Conservation (phyloP, 768 basidiomycete genomes). For the Hericium erinaceus region DNA sequence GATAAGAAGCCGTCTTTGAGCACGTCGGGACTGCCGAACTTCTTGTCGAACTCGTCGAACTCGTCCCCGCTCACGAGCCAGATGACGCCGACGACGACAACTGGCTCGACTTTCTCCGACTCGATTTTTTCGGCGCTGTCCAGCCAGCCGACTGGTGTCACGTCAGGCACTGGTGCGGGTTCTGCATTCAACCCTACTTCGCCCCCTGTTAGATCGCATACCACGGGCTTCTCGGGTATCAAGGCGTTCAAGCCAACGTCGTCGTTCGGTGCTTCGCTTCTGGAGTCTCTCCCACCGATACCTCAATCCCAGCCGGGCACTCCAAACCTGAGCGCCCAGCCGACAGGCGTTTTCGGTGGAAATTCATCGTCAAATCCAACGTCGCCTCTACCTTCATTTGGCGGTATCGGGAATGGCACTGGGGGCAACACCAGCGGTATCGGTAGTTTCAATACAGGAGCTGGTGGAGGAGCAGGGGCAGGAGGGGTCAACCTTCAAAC, state of each 20-base stretch:
- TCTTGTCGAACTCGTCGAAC: not conserved
- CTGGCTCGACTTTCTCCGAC: conserved; percentile 34
- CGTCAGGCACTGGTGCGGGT: conserved; percentile 16
- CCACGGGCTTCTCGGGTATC: conserved; percentile 41
- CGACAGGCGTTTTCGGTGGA: not conserved
- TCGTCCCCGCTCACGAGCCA: conserved; percentile 3
- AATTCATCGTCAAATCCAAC: not conserved
- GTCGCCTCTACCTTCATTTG: not conserved
- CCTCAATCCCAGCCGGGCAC: conserved; percentile 47
- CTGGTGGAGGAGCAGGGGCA: not conserved
- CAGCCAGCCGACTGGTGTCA: conserved; percentile 42
- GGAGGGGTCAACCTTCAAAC: conserved; percentile 10
- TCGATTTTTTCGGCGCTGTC: conserved; percentile 40
- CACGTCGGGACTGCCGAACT: conserved; percentile 1
- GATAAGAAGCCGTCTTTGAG: conserved; percentile 9
- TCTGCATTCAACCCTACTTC: conserved; percentile 8
- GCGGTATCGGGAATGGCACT: conserved; percentile 6
- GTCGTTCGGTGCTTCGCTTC: conserved; percentile 40
- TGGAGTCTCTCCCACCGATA: conserved; percentile 55
- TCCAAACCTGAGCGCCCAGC: conserved; percentile 23
- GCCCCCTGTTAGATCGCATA: conserved; percentile 28
- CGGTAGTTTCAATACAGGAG: not conserved
- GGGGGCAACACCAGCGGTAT: not conserved
- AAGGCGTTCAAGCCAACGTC: conserved; percentile 48
- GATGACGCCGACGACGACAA: conserved; percentile 27